These are phyloP conservation scores for Nicotiana sylvestris DNA, from an alignment of 257 asterid genomes.

Conservation along the genomic window DNA sequence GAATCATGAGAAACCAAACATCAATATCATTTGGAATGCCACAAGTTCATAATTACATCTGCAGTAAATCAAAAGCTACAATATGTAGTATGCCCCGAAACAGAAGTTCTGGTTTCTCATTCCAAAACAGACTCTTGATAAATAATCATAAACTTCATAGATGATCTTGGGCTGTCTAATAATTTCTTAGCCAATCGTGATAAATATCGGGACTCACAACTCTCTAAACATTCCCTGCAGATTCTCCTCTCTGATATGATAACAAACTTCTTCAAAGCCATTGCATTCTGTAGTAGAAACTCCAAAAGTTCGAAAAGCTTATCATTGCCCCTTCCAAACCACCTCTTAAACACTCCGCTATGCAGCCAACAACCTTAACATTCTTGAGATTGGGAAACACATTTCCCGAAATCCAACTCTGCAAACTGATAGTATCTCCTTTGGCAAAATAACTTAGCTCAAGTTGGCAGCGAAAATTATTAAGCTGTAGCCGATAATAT, in stretches of 20 bases:
- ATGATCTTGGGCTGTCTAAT: background rate
- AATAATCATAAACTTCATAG: background rate
- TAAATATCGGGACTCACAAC: background rate
- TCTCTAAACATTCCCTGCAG: background rate
- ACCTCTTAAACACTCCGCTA: background rate
- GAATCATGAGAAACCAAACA: background rate
- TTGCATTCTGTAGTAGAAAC: background rate
- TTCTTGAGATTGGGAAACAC: background rate
- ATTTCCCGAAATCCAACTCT: background rate
- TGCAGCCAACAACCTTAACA: background rate
- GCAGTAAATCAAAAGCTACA: background rate
- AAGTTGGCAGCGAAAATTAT: background rate
- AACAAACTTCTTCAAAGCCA: background rate
- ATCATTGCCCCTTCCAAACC: background rate
- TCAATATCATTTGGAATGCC: background rate
- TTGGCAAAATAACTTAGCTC: background rate
- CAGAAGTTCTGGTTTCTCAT: too few species aligned
- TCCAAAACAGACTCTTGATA: background rate
- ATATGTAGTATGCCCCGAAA: background rate
- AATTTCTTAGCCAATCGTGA: background rate
- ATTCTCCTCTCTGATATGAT: background rate
- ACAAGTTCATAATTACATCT: background rate
- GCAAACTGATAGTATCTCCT: background rate
- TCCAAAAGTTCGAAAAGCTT: background rate
- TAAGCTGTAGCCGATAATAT: background rate